phyloP scores from a whole-genome alignment of 805 yeast genomes.

The Lipomyces oligophaga region DNA sequence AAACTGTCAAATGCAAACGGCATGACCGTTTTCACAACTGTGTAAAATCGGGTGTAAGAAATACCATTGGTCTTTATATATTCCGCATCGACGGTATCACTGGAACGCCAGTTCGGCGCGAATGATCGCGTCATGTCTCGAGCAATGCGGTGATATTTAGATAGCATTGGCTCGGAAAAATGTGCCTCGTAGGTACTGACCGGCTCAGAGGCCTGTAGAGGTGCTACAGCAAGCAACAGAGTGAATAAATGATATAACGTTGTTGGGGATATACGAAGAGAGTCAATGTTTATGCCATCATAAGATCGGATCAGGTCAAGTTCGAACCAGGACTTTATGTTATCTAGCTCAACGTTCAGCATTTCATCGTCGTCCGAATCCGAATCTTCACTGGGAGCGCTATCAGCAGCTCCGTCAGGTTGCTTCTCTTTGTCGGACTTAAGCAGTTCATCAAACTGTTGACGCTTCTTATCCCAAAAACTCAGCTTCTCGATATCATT shows the following conservation, averaged over 20 bases:
- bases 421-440: slow-evolving; percentile 1
- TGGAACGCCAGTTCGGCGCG: slow-evolving; percentile 39
- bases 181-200: slow-evolving; percentile 31
- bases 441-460: slow-evolving; percentile 2
- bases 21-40: slow-evolving; percentile 30
- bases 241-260: slow-evolving; percentile 47
- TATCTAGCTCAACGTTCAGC: slow-evolving; percentile 21
- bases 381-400: slow-evolving; percentile 2
- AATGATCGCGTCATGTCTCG: slow-evolving; percentile 49
- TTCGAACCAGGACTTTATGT: slow-evolving; percentile 33
- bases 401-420: background rate
- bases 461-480: slow-evolving; percentile 21
- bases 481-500: slow-evolving; percentile 2
- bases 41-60: slow-evolving; percentile 27
- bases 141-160: slow-evolving; percentile 45
- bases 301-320: slow-evolving; percentile 42
- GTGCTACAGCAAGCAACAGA: slow-evolving; percentile 46
- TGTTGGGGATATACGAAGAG: slow-evolving; percentile 41
- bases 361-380: slow-evolving; percentile 29
- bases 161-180: slow-evolving; percentile 40
- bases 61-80: slow-evolving; percentile 22
- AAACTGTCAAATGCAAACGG: slow-evolving; percentile 49
- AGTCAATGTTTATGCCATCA: slow-evolving; percentile 45
- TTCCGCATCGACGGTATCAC: slow-evolving; percentile 27
- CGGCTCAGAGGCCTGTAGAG: slow-evolving; percentile 41